Evolutionary conservation across 768 basidiomycete species (phyloP).

Genomic region (Pseudohyphozyma bogoriensis): DNA sequence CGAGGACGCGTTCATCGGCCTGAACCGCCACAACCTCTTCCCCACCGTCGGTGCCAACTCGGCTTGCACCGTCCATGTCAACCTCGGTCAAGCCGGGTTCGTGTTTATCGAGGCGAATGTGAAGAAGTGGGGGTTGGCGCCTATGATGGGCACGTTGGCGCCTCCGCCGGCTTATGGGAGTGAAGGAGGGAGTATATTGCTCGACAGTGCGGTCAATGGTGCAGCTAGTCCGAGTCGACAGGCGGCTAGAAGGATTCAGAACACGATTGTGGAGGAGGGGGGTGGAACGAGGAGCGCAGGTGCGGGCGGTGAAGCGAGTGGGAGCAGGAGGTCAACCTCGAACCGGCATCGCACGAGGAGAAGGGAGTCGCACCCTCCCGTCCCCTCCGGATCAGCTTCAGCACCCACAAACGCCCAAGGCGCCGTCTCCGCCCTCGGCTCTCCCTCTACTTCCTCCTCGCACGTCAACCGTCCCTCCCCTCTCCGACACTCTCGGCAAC

Average conservation of each 20-base stretch:
- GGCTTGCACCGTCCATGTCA: constrained; percentile 91
- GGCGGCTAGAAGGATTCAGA: too few species aligned
- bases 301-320: too few species aligned
- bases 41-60: constrained; percentile 95
- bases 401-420: neutral
- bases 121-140: constrained; percentile 98
- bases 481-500: constrained; percentile 42
- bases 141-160: constrained; percentile 90
- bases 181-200: constrained; percentile 87
- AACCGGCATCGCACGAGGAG: constrained; percentile 41
- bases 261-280: too few species aligned
- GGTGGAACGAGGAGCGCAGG: too few species aligned
- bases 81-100: constrained; percentile 94
- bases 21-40: constrained; percentile 86
- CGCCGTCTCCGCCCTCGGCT: constrained; percentile 21
- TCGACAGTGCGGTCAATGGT: constrained; percentile 46
- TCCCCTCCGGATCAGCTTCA: too few species aligned
- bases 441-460: constrained; percentile 31
- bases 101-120: constrained; percentile 99
- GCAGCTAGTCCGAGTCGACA: too few species aligned
- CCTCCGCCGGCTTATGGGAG: constrained; percentile 97
- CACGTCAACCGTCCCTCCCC: constrained; percentile 38
- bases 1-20: constrained; percentile 87
- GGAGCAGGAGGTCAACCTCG: too few species aligned
- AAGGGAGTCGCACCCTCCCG: constrained; percentile 37